Base-by-base conservation (phyloP, 192 early-diverging fungal species). In the Radiomyces spectabilis region DNA sequence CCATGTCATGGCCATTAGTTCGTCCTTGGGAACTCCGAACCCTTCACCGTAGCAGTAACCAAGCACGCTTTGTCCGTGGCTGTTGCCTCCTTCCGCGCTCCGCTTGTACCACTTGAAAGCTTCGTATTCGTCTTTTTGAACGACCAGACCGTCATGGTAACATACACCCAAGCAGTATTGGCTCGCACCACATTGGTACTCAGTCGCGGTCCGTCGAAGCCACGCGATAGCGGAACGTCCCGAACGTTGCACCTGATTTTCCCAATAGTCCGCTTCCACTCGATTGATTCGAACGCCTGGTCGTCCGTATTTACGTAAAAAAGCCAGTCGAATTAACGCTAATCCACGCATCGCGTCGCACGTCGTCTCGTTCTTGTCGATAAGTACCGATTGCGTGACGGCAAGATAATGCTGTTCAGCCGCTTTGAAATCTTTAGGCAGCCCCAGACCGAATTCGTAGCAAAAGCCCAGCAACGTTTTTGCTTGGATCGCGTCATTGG, bases 31-130 rank as follows among this genome's bases (percentile, higher is more conserved):
- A 9, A 75, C 71, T 16, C 84, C 89, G 50, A 84, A 78, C 5
- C 74, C 88, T 61, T 89, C 84, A 29, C 85, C 85, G 56, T 86
- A 93, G 48, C 88, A 92, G 52, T 81, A 86, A 12, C 88, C 91
- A 10, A 91, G 66, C 58, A 80, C 81, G 68, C 61, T 81, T 56
- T 79, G 74, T 13, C 71, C 78, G 24, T 87, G 77, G 21, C 81
- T 66, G 46, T 78, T 74, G 2, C 73, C 79, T 47, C 78, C 76
- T 44, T 81, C 77, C 4, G 83, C 81, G n/a, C 76, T 75, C 25
- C 62, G 65, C 16, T 72, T 75, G 62, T 89, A 85, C 82, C 83
- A 92, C 41, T 81, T 65, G 64, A 89, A 83, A 15, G 91, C 89
- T 46, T 83, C 69, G 9, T 32, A 45, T 3, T 77, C 75, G 50